phyloP scores from a whole-genome alignment of 2,329 filamentous ascomycete species.

The Epichloe bromicola region DNA sequence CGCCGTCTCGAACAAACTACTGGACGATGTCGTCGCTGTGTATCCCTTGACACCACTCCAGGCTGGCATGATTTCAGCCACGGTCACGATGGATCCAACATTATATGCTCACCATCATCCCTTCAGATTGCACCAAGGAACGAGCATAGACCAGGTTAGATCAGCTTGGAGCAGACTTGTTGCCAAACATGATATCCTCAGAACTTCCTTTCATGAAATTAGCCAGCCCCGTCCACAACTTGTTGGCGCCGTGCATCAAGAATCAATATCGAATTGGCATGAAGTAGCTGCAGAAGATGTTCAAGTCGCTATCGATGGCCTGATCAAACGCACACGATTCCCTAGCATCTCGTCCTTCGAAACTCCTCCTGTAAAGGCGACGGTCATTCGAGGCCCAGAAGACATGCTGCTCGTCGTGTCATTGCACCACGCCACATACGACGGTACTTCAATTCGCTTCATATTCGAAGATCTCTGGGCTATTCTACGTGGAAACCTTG shows the following conservation, averaged over 20 bases:
- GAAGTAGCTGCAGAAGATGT: neutral
- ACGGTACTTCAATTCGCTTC: neutral
- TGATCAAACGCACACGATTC: neutral
- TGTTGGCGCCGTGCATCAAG: slow-evolving; percentile 4
- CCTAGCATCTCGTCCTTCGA: neutral
- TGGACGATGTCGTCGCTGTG: slow-evolving; percentile 10
- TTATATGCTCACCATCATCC: slow-evolving; percentile 9
- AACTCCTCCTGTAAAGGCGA: neutral
- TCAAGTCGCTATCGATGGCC: neutral
- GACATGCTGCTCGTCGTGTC: neutral
- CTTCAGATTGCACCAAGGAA: slow-evolving; percentile 1
- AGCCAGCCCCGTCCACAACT: neutral
- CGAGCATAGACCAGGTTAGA: slow-evolving; percentile 6
- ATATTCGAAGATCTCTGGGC: neutral
- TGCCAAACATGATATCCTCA: slow-evolving; percentile 10
- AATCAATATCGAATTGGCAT: neutral
- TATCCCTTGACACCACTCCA: slow-evolving; percentile 16
- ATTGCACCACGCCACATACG: neutral
- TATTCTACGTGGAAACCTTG: neutral
- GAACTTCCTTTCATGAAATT: slow-evolving; percentile 15
- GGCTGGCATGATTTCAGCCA: slow-evolving; percentile 10
- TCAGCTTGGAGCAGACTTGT: slow-evolving; percentile 9
- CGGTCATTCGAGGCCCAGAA: neutral
- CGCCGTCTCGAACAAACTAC: neutral
- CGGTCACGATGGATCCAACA: slow-evolving; percentile 9